phyloP scores from a whole-genome alignment of 1,284 basidiomycete genomes.

The Cystobasidium slooffiae region DNA sequence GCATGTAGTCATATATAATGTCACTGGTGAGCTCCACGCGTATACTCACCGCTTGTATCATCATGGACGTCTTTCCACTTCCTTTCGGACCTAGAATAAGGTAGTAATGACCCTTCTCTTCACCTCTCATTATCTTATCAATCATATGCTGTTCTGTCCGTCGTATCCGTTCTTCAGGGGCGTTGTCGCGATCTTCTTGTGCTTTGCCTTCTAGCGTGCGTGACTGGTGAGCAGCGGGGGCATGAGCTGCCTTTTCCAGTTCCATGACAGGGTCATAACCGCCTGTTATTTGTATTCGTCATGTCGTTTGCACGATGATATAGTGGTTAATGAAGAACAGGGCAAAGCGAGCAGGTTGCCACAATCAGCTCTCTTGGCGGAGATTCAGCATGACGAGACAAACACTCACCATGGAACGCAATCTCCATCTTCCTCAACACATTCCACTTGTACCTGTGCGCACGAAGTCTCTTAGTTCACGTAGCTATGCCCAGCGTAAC shows the following conservation, averaged over 20 bases:
- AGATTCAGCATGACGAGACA: not conserved
- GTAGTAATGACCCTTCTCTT: slow-evolving; percentile 51
- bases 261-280: slow-evolving; percentile 53
- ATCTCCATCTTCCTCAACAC: slow-evolving; percentile 52
- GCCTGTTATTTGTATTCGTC: not conserved
- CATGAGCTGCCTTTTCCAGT: slow-evolving; percentile 46
- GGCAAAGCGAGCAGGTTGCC: not conserved
- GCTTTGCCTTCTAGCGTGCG: slow-evolving; percentile 29
- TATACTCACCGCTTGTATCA: slow-evolving; percentile 18
- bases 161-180: slow-evolving; percentile 43
- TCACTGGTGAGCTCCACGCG: not conserved
- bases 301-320: not conserved
- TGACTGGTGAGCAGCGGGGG: slow-evolving; percentile 12
- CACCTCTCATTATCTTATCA: slow-evolving; percentile 50
- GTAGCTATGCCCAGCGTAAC: not conserved
- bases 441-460: slow-evolving; percentile 50
- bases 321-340: not conserved
- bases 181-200: slow-evolving; percentile 15
- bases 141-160: slow-evolving; percentile 52
- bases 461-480: not conserved
- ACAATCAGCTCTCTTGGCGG: slow-evolving; percentile 5
- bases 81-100: slow-evolving; percentile 50
- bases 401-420: slow-evolving; percentile 46
- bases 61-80: slow-evolving; percentile 50
- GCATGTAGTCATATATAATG: not conserved